These are phyloP conservation scores for Dictyostelium capitatum DNA, from an alignment of 78 protist genomes.

Conservation along the genomic window DNA sequence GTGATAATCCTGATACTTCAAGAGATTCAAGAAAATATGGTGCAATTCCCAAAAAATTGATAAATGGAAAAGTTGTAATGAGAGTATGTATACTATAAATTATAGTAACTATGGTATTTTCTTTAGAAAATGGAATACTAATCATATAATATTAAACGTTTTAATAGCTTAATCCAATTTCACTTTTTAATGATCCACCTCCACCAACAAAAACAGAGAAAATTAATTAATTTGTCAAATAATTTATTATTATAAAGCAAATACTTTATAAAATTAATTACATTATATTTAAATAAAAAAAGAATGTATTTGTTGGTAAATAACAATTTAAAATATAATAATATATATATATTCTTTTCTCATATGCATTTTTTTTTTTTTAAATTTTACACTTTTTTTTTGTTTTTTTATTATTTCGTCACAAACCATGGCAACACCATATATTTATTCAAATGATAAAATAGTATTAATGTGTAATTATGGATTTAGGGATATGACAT, in stretches of 20 bases:
- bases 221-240: background rate
- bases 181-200: constrained; percentile 18
- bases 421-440: background rate
- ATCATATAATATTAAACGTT: background rate
- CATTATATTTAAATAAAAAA: too few relatives aligned
- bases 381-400: background rate
- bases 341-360: too few relatives aligned
- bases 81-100: constrained; percentile 41
- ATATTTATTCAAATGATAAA: constrained; percentile 20
- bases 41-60: constrained; percentile 71
- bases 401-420: too few relatives aligned
- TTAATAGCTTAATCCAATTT: constrained; percentile 31
- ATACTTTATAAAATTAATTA: too few relatives aligned
- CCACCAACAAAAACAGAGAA: constrained; percentile 18
- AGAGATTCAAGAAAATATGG: constrained; percentile 87
- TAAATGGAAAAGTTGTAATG: constrained; percentile 47
- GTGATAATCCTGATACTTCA: constrained; percentile 88
- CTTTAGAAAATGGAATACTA: background rate
- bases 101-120: too few relatives aligned
- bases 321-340: too few relatives aligned
- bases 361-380: too few relatives aligned
- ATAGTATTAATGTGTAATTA: constrained; percentile 74
- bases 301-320: too few relatives aligned
- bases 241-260: background rate
- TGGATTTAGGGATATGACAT: constrained; percentile 71